These are phyloP conservation scores for Eucalyptus camaldulensis DNA, from an alignment of 345 rosid genomes.

Conservation along the genomic window DNA sequence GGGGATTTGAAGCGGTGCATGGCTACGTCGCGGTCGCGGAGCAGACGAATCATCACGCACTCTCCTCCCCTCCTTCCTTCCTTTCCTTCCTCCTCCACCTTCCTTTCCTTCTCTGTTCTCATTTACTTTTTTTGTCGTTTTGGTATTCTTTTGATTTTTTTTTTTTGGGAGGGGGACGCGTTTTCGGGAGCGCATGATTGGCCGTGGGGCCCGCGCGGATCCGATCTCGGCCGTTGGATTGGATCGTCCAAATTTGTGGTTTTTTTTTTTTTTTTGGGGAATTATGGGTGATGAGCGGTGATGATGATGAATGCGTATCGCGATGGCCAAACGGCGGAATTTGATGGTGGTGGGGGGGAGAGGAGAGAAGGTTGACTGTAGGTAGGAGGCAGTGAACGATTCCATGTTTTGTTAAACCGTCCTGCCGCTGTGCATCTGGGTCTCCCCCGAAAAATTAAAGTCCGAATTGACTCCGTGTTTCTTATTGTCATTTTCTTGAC, in stretches of 20 bases:
- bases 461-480: background rate
- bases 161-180: background rate
- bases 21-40: background rate
- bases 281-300: background rate
- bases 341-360: background rate
- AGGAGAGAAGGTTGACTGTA: background rate
- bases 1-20: background rate
- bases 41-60: background rate
- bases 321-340: background rate
- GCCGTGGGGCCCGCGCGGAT: background rate
- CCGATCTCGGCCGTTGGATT: background rate
- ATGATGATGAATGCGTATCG: background rate
- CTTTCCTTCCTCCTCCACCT: background rate
- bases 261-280: accelerated
- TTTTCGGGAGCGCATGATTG: background rate
- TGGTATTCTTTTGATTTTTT: background rate
- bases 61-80: background rate
- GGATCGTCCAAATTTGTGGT: background rate
- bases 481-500: background rate
- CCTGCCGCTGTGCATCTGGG: background rate
- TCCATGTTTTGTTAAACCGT: background rate
- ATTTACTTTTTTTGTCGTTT: background rate
- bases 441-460: background rate
- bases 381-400: background rate
- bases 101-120: background rate